Evolutionary conservation across 2,329 filamentous ascomycete species (phyloP).

Genomic region (Claviceps africana): DNA sequence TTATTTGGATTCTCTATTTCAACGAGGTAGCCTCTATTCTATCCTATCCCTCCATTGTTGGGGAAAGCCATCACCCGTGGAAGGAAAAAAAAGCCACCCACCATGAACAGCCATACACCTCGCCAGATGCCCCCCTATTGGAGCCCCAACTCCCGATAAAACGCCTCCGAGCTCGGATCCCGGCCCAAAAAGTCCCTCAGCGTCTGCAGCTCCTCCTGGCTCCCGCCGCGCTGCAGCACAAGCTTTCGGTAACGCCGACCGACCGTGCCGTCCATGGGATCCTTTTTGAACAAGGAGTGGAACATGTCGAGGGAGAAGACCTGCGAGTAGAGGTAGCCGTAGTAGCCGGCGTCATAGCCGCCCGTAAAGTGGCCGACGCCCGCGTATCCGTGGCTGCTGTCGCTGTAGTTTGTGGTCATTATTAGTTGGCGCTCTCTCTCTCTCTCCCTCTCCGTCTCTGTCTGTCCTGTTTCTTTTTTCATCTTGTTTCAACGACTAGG

Average conservation of each 20-base stretch:
- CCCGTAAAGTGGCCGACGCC: constrained; percentile 74
- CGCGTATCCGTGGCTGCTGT: constrained; percentile 65
- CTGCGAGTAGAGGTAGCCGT: constrained; percentile 59
- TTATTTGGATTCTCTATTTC: too few species aligned
- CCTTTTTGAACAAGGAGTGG: constrained; percentile 59
- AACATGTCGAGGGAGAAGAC: constrained; percentile 84
- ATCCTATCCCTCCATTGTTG: too few species aligned
- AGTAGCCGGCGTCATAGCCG: constrained; percentile 77
- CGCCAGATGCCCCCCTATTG: background rate
- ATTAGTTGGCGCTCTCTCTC: constrained; percentile 13
- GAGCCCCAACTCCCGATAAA: constrained; percentile 62
- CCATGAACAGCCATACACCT: background rate
- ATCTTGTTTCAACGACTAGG: too few species aligned
- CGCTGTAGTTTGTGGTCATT: constrained; percentile 20
- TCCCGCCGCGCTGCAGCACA: constrained; percentile 64
- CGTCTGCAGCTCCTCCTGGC: constrained; percentile 68
- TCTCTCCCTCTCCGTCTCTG: background rate
- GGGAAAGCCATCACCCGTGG: background rate
- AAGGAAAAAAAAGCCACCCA: background rate
- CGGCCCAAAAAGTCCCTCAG: constrained; percentile 66
- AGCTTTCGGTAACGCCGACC: constrained; percentile 65
- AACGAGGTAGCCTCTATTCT: too few species aligned
- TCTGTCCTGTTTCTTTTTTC: too few species aligned
- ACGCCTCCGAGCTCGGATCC: constrained; percentile 63
- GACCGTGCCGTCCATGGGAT: constrained; percentile 64